Evolutionary conservation across 768 basidiomycete species (phyloP).

Genomic region (Cystofilobasidium capitatum): DNA sequence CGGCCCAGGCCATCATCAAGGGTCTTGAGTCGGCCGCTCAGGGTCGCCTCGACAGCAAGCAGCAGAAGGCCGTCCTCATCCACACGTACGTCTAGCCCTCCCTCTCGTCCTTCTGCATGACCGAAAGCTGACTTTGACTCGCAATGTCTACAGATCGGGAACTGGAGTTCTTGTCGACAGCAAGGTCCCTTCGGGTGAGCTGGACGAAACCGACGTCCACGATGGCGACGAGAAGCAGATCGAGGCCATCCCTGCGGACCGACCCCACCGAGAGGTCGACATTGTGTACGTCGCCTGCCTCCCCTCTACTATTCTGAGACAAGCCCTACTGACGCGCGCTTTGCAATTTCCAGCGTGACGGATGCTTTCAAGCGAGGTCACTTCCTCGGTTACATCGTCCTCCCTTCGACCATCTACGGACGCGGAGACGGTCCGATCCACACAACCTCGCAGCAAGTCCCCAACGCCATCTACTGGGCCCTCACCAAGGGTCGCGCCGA

Average conservation of each 20-base stretch:
- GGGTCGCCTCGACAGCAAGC: neutral
- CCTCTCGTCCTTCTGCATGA: no score
- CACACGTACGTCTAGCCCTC: conserved; percentile 17
- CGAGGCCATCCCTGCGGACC: neutral
- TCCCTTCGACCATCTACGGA: conserved; percentile 27
- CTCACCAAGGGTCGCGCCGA: conserved; percentile 3
- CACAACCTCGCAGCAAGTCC: conserved; percentile 15
- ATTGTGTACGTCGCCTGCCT: neutral
- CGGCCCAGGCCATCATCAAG: conserved; percentile 5
- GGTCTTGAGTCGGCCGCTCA: conserved; percentile 14
- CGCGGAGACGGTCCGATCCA: conserved; percentile 12
- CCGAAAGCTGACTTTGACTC: no score
- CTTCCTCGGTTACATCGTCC: conserved; percentile 24
- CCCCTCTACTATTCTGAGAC: neutral
- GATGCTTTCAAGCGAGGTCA: conserved; percentile 21
- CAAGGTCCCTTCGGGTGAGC: conserved; percentile 7
- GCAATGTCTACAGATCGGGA: neutral
- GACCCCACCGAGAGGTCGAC: conserved; percentile 17
- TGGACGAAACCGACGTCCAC: conserved; percentile 8
- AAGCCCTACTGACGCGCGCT: neutral
- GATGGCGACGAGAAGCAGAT: conserved; percentile 16
- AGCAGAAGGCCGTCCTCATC: conserved; percentile 20
- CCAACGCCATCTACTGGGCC: conserved; percentile 8
- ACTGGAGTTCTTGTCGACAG: conserved; percentile 17
- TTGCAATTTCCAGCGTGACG: conserved; percentile 4